Base-by-base conservation (phyloP, 306 rosid genomes). In the Ammopiptanthus mongolicus region DNA sequence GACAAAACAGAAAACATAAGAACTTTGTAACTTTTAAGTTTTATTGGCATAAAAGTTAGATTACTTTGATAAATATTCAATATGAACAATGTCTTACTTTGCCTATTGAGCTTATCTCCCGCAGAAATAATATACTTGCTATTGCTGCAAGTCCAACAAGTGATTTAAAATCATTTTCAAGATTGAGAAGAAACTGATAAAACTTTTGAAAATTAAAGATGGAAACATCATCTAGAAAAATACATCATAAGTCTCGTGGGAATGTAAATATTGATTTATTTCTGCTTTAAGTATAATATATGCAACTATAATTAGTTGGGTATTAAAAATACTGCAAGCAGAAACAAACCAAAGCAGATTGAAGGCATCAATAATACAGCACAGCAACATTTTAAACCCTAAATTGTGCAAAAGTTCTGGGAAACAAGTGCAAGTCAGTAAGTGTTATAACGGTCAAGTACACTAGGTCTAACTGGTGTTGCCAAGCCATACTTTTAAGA, bases 51-150 rank as follows among this genome's bases (percentile, higher is more conserved):
- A 8, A 6, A 46, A 73, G n/a, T 18, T 31, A 66, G 48, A 47
- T 5, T 59, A 15, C 9, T 53, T 34, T 25, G 55, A 62, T 66
- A 48, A 57, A 68, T 12, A 14, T 55, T 48, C 21, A 61, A 66
- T 61, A 60, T 7, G 59, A 79, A 14, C 13, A 77, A 56, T 33
- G 31, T 46, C 87, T 83, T 82, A 92, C 99, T 96, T 78, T 91
- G 77, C 77, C 76, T 58, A 88, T 18, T 61, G 75, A 25, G 80
- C 63, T 31, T 42, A 80, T 23, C 84, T 92, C 92, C 82, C 88
- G 87, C 69, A 89, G 83, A 71, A 89, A 90, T 82, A 95, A 41
- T 80, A 88, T 76, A 78, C 80, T 67, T 65, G 96, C 87, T 68
- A 95, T 86, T 19, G 85, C 99, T 95, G 97, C 88, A 85, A 60